A percentile compares a stretch with the other conserved stretches of the same genome.
phyloP scores from a whole-genome alignment of 1,284 basidiomycete species.

The Bondarzewia mesenterica region DNA sequence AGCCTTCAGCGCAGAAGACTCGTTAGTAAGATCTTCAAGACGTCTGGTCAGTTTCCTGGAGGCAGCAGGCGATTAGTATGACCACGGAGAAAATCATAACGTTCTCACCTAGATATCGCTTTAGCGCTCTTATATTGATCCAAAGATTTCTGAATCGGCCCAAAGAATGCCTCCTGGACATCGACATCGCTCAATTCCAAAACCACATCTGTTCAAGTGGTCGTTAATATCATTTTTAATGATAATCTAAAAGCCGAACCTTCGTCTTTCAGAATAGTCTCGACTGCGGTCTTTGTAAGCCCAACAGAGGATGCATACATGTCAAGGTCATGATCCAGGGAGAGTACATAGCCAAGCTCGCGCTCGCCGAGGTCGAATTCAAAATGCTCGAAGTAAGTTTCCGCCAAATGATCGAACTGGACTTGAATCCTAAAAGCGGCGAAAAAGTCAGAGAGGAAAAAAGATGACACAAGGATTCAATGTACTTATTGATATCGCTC shows the following conservation, averaged over 20 bases:
- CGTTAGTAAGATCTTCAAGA: conserved; percentile 70
- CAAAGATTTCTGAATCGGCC: conserved; percentile 74
- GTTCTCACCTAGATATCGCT: conserved; percentile 66
- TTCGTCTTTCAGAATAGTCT: conserved; percentile 64
- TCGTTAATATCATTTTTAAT: neutral
- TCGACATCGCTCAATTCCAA: conserved; percentile 69
- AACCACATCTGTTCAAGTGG: conserved; percentile 46
- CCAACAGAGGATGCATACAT: conserved; percentile 87
- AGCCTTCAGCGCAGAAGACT: conserved; percentile 63
- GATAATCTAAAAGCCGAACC: conserved; percentile 35
- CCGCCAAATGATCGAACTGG: conserved; percentile 86
- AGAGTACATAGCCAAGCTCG: conserved; percentile 74
- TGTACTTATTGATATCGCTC: conserved; percentile 76
- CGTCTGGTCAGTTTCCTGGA: conserved; percentile 79
- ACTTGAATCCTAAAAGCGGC: conserved; percentile 61
- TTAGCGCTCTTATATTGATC: conserved; percentile 80
- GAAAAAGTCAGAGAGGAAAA: neutral
- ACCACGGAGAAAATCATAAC: conserved; percentile 1
- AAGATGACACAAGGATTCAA: too few relatives aligned
- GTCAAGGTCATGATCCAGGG: conserved; percentile 86
- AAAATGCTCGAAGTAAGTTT: conserved; percentile 75
- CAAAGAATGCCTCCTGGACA: conserved; percentile 66
- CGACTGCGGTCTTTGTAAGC: conserved; percentile 80
- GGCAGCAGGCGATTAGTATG: neutral
- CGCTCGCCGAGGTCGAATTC: conserved; percentile 84